Conservation (phyloP, 371 early-diverging fungal genomes). For the Gilbertella persicaria region DNA sequence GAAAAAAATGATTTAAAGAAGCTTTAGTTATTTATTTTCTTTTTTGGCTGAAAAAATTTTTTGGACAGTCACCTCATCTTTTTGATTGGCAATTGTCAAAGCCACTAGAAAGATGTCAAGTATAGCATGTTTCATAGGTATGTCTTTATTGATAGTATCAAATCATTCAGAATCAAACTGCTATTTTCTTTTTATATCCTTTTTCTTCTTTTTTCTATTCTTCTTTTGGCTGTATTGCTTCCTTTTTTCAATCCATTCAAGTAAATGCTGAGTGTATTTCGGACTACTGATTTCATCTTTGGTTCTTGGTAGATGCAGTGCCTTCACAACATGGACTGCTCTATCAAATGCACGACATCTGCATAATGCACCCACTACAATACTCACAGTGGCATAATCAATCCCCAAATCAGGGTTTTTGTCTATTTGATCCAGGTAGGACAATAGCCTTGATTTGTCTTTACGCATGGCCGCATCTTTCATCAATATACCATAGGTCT, state of each 20-base stretch:
- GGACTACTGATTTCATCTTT: background rate
- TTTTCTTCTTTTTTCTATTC: conserved; percentile 3
- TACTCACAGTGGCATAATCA: conserved; percentile 15
- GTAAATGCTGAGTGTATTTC: conserved; percentile 1
- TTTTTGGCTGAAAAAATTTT: conserved; percentile 10
- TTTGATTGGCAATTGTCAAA: conserved; percentile 8
- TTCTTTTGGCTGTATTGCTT: background rate
- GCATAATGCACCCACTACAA: conserved; percentile 14
- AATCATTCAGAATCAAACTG: background rate
- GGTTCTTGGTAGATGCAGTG: background rate
- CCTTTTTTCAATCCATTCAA: conserved; percentile 1
- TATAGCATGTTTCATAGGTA: too few relatives aligned
- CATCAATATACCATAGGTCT: conserved; percentile 23
- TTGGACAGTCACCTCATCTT: conserved; percentile 6
- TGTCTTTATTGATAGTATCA: background rate
- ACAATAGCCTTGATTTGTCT: conserved; percentile 5
- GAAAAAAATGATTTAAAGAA: background rate
- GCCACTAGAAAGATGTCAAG: conserved; percentile 8
- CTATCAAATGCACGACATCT: conserved; percentile 1
- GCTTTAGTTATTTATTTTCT: conserved; percentile 1
- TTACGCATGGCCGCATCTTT: conserved; percentile 19
- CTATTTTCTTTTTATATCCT: background rate
- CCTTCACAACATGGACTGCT: conserved; percentile 12
- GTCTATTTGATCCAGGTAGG: conserved; percentile 17
- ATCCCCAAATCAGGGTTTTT: background rate